Conservation (phyloP, 1,284 basidiomycete genomes). For the Trichosporon ovoides region DNA sequence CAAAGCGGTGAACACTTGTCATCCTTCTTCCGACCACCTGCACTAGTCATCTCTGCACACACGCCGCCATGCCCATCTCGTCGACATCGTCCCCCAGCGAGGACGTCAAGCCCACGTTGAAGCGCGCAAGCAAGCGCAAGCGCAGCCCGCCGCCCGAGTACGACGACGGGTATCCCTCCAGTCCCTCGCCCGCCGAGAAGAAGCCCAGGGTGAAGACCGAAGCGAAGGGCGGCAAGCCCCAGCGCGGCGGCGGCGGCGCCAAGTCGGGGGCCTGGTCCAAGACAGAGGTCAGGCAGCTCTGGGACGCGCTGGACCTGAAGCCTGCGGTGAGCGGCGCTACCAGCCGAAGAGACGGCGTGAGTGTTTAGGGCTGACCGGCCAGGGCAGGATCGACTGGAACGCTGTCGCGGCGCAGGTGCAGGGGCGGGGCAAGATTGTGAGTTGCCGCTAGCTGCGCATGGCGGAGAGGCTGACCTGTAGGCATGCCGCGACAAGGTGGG, state of each 20-base stretch:
- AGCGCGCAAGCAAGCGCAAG: neutral
- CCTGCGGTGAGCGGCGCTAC: neutral
- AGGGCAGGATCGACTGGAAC: constrained; percentile 9
- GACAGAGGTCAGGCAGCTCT: constrained; percentile 5
- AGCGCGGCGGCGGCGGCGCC: too few species aligned
- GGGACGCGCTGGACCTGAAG: constrained; percentile 8
- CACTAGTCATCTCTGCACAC: too few species aligned
- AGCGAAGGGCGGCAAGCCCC: too few species aligned
- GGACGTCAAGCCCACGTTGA: neutral
- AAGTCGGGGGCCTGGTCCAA: constrained; percentile 4
- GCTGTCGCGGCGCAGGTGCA: constrained; percentile 11
- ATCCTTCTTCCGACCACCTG: too few species aligned
- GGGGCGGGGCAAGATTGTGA: constrained; percentile 26
- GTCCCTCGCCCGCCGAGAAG: neutral
- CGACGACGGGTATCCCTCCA: neutral
- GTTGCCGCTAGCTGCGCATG: constrained; percentile 7
- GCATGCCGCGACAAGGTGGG: constrained; percentile 27
- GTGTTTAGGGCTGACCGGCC: neutral
- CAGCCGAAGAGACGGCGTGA: too few species aligned
- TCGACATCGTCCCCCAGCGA: neutral
- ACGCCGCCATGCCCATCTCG: neutral
- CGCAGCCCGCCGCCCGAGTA: neutral
- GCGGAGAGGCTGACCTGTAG: constrained; percentile 3
- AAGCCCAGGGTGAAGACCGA: neutral
- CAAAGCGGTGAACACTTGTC: too few species aligned